Conservation (phyloP, 2,329 filamentous ascomycete species). For the Beauveria scarabaeidicola region DNA sequence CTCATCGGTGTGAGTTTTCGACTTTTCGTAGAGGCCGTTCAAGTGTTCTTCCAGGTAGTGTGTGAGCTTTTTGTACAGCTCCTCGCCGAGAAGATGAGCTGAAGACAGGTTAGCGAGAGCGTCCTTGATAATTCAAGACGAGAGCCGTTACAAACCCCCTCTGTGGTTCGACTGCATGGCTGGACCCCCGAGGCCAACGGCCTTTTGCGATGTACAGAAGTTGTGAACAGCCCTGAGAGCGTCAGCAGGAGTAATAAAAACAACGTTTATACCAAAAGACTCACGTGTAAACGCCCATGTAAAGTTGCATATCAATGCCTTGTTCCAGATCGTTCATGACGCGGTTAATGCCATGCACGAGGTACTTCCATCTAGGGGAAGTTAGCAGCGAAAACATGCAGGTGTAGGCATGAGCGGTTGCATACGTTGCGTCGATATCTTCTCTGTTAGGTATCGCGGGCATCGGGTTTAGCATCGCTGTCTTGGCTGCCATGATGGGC, state of each 20-base stretch:
- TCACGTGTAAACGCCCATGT: conserved; percentile 95
- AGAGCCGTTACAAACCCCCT: conserved; percentile 48
- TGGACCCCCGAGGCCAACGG: conserved; percentile 51
- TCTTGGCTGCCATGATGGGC: conserved; percentile 26
- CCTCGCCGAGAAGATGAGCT: conserved; percentile 93
- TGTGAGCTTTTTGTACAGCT: conserved; percentile 87
- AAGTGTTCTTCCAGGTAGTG: conserved; percentile 77
- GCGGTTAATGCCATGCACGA: conserved; percentile 78
- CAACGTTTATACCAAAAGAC: conserved; percentile 9
- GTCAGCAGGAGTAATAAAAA: conserved; percentile 26
- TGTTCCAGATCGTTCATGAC: conserved; percentile 91
- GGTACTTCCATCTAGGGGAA: conserved; percentile 68
- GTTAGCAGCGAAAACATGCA: conserved; percentile 18
- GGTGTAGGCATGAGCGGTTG: neutral
- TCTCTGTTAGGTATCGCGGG: conserved; percentile 52
- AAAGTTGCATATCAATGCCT: conserved; percentile 91
- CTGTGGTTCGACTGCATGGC: conserved; percentile 32
- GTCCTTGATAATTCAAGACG: neutral
- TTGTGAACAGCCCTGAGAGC: conserved; percentile 76
- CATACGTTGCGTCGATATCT: conserved; percentile 47
- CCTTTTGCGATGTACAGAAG: conserved; percentile 97
- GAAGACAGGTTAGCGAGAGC: neutral
- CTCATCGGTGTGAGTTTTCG: conserved; percentile 77
- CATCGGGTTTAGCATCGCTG: conserved; percentile 34
- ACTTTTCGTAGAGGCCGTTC: conserved; percentile 58